phyloP scores from a whole-genome alignment of 163 green algal species.

The Trebouxiophyceae sp. region DNA sequence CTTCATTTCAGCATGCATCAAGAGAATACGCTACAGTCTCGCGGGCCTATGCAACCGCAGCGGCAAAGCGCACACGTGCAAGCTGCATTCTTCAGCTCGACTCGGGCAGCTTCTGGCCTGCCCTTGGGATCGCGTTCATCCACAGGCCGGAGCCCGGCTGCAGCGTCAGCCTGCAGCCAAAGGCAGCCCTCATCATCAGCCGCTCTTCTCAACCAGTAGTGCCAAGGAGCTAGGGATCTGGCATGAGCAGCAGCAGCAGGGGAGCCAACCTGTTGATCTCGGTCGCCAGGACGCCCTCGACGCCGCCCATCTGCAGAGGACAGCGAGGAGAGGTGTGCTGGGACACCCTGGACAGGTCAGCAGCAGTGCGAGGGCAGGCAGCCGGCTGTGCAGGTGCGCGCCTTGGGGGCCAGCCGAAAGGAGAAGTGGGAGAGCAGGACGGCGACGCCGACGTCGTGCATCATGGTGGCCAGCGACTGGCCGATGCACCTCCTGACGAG shows the following conservation, averaged over 20 bases:
- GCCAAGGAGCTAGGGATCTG: not conserved
- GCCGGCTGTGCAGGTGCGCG: not conserved
- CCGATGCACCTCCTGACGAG: slow-evolving; percentile 2
- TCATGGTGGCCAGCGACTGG: slow-evolving; percentile 10
- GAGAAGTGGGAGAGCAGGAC: slow-evolving; percentile 4
- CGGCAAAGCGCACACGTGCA: too few species aligned
- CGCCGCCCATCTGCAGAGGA: slow-evolving; percentile 8
- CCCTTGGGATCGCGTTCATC: slow-evolving; percentile 1
- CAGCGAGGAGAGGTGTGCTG: not conserved
- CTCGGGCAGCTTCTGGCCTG: not conserved
- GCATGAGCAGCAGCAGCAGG: not conserved
- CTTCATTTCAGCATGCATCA: not conserved
- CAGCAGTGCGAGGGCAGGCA: not conserved
- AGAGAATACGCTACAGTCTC: not conserved
- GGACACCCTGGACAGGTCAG: not conserved
- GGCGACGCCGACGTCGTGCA: slow-evolving; percentile 7
- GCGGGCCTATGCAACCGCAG: not conserved
- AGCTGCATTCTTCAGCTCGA: not conserved
- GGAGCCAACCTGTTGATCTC: slow-evolving; percentile 5
- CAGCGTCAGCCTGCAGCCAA: slow-evolving; percentile 8
- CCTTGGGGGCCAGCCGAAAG: slow-evolving; percentile 6
- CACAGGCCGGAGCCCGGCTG: slow-evolving; percentile 9
- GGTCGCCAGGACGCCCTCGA: not conserved
- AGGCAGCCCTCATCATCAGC: too few species aligned
- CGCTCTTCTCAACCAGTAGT: not conserved